Base-by-base conservation (phyloP, 2,329 filamentous ascomycete genomes). In the Colletotrichum eleusines region DNA sequence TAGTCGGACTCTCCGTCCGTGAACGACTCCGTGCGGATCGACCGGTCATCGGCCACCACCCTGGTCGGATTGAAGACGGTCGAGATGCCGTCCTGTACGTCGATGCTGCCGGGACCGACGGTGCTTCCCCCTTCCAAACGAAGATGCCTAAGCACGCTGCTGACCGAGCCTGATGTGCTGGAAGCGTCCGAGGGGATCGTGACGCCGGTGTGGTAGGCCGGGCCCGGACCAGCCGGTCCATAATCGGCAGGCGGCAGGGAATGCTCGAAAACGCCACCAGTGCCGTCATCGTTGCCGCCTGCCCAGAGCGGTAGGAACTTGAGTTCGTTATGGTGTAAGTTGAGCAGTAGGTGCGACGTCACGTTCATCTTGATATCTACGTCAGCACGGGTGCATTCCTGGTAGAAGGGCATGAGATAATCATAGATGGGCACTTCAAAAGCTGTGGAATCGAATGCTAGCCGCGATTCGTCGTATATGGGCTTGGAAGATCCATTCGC, bases 261-360 rank as follows among this genome's bases (percentile, higher is more conserved):
- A 0, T 77, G 68, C 72, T 84, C 81, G 65, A 85, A 86, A 1
- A 88, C 84, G 7, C 84, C 84, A 28, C 86, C 85, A 5, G 84
- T 86, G 20, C 83, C 83, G 72, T 88, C 86, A 69, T 88, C 81
- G 53, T 81, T 77, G 1, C 82, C 90, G 5, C 87, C 90, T 0
- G 89, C 90, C 89, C 89, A 92, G 5, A 92, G 80, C 0, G 91
- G 90, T 3, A 92, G 81, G 73, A 85, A 92, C 67, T 87, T 87
- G 73, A 88, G 85, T 78, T 93, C 90, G 2, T 86, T 80, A 4
- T 88, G 83, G 0, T 80, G 79, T 1, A 92, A 82, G 6, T 82
- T 84, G 0, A 90, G 82, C 0, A 91, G 77, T 31, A 88, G 73
- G 73, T 88, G 84, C 3, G 80, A 78, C 0, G 81, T 84, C 3